Conservation (phyloP, 116 monocot species). For the Posidonia oceanica region DNA sequence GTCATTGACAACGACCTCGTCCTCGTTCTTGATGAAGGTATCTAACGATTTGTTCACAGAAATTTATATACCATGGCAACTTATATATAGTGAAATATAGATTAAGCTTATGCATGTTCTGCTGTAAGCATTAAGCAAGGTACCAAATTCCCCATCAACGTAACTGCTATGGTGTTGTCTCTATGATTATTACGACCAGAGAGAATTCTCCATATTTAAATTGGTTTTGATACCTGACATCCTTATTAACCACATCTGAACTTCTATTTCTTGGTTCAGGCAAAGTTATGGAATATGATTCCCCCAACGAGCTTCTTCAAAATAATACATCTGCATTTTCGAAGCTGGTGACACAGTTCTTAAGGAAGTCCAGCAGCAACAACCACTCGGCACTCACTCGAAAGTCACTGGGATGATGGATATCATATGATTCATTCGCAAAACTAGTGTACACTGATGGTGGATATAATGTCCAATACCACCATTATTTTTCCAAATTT, state of each 20-base stretch:
- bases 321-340: conserved; percentile 56
- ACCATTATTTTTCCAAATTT: not conserved
- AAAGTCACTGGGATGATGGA: not conserved
- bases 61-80: too few species aligned
- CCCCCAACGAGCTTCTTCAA: conserved; percentile 42
- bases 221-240: too few species aligned
- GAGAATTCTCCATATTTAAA: too few species aligned
- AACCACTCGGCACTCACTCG: not conserved
- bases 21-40: conserved; percentile 74
- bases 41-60: not conserved
- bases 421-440: too few species aligned
- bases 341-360: conserved; percentile 49
- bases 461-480: not conserved
- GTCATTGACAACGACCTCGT: conserved; percentile 77
- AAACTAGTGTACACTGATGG: not conserved
- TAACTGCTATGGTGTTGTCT: not conserved
- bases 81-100: too few species aligned
- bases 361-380: conserved; percentile 29
- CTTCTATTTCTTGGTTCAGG: conserved; percentile 28
- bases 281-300: conserved; percentile 53
- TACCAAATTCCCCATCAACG: too few species aligned
- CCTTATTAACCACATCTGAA: not conserved
- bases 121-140: too few species aligned
- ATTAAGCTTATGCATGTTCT: too few species aligned
- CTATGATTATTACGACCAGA: too few species aligned